Conservation (phyloP, 2,329 filamentous ascomycete genomes). For the Coleophoma cylindrospora region DNA sequence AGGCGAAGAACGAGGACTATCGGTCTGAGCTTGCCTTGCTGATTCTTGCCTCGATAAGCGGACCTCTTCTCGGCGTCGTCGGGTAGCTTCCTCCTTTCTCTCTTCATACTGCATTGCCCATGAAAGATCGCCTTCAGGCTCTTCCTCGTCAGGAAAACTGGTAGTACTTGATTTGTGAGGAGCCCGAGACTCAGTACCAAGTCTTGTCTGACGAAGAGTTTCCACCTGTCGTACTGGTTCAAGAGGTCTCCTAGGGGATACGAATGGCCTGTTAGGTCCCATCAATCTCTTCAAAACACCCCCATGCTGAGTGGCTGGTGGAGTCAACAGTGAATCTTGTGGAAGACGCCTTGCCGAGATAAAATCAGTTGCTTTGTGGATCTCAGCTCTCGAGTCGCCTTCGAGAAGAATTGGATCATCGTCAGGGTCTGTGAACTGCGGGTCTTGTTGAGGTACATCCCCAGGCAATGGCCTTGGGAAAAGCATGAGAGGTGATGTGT, state of each 20-base stretch:
- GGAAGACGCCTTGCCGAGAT: constrained; percentile 16
- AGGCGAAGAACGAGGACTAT: constrained; percentile 13
- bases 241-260: constrained; percentile 9
- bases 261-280: constrained; percentile 18
- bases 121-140: constrained; percentile 15
- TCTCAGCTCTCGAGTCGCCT: background rate
- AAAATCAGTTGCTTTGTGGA: constrained; percentile 13
- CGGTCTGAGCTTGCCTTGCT: background rate
- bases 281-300: constrained; percentile 1
- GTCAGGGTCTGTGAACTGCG: background rate
- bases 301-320: constrained; percentile 5
- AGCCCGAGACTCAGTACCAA: background rate
- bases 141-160: background rate
- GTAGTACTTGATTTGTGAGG: constrained; percentile 1
- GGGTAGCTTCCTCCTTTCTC: constrained; percentile 23
- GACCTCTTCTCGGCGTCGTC: constrained; percentile 20
- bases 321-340: constrained; percentile 8
- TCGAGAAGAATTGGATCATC: background rate
- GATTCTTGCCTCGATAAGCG: constrained; percentile 7
- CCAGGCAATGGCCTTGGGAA: background rate
- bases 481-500: background rate
- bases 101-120: constrained; percentile 27
- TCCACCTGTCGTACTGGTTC: background rate
- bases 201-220: constrained; percentile 11
- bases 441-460: background rate